Base-by-base conservation (phyloP, 192 early-diverging fungal species). In the Coemansia biformis region DNA sequence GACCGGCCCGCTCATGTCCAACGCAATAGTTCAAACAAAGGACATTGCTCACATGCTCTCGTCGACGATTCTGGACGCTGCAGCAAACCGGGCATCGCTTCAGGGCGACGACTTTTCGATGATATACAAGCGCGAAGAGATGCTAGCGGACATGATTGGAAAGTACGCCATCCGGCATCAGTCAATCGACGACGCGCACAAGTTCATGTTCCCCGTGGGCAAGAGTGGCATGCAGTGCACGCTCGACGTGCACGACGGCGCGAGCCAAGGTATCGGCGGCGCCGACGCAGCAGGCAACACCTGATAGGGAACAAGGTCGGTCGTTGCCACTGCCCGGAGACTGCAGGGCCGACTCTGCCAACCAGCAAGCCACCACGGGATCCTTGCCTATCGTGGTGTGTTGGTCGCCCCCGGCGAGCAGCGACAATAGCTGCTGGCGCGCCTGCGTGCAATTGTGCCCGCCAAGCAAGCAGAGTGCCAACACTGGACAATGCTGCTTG, bases 71-170 rank as follows among this genome's bases (percentile, higher is more conserved):
- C 47, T 66, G 11, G 63, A 74, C 10, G 63, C 70, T 21, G 45
- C 63, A 29, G 63, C 70, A 17, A 74, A 74, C 49, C 61, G 58
- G 37, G 70, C 70, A 15, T 74, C 70, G 13, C 48, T 74, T 36
- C 40, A 39, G 18, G 45, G 63, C 34, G 63, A 62, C 7, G 59
- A 74, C 46, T 74, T 74, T 54, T 61, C 70, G 5, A 63, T 57
- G 24, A 51, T 74, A 13, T 54, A 44, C 36, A 61, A 43, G 38
- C 70, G 70, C 26, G 48, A 50, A 38, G 58, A 38, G 2, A 66
- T 66, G 59, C 56, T 74, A n/a, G 50, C 45, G 6, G 18, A 53
- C n/a, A 60, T 74, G 9, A 61, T 66, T 19, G 43, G 54, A 7
- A 53, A 46, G n/a, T 48, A 62, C 43, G 41, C 46, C 15, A 38